A percentile compares a stretch with the other conserved stretches of the same genome.
These are phyloP conservation scores for Fusarium decemcellulare DNA, from an alignment of 2,329 filamentous ascomycete genomes.

Conservation along the genomic window DNA sequence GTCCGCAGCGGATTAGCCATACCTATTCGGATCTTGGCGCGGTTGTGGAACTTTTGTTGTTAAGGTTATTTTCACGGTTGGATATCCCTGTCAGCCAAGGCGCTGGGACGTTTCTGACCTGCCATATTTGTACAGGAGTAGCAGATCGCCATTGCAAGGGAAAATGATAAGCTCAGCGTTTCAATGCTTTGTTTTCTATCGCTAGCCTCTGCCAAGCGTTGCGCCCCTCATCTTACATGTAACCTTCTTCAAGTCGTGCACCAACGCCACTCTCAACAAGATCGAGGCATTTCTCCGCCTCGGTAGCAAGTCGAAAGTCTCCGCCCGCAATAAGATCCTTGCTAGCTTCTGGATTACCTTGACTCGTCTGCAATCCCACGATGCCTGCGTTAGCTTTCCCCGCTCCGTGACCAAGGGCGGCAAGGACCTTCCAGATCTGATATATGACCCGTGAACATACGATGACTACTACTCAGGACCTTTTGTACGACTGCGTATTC, in stretches of 20 bases:
- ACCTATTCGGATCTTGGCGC: conserved; percentile 22
- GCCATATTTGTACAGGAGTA: conserved; percentile 20
- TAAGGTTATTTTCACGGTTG: conserved; percentile 39
- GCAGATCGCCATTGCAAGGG: conserved; percentile 6
- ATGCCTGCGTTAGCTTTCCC: not conserved
- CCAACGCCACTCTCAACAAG: too few relatives aligned
- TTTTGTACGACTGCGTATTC: not conserved
- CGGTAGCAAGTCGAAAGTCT: too few relatives aligned
- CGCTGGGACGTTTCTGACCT: conserved; percentile 21
- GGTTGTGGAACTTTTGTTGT: conserved; percentile 33
- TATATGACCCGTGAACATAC: conserved; percentile 12
- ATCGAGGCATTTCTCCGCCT: too few relatives aligned
- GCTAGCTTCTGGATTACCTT: not conserved
- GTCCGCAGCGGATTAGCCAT: conserved; percentile 4
- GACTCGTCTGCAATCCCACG: not conserved
- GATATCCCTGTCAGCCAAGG: conserved; percentile 25
- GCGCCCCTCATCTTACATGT: conserved; percentile 2
- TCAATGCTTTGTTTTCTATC: not conserved
- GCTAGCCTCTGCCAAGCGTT: too few relatives aligned
- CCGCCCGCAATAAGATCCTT: conserved; percentile 1
- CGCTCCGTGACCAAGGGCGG: conserved; percentile 6
- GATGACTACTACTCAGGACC: not conserved
- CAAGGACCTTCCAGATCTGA: conserved; percentile 37
- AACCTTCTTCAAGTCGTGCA: conserved; percentile 10
- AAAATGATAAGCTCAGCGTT: not conserved